These are phyloP conservation scores for Hanseniaspora singularis DNA, from an alignment of 805 yeast genomes.

Conservation along the genomic window DNA sequence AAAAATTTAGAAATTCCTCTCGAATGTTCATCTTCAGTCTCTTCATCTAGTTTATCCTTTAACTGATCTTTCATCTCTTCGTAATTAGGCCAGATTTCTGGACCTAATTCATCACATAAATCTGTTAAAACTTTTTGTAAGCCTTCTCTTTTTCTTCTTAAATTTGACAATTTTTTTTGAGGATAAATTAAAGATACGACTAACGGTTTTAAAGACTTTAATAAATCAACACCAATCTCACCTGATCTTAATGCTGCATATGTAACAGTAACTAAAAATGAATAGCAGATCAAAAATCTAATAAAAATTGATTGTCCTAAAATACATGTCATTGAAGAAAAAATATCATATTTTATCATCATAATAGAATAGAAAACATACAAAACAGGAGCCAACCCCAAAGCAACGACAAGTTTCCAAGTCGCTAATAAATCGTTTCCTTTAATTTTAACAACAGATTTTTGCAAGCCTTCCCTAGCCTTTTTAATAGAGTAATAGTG, in stretches of 20 bases:
- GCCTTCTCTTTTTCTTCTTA: conserved; percentile 48
- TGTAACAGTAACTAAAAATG: conserved; percentile 60
- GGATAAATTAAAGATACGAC: conserved; percentile 34
- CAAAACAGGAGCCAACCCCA: conserved; percentile 79
- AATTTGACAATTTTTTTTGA: conserved; percentile 34
- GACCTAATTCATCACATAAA: conserved; percentile 72
- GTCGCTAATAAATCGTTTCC: conserved; percentile 94
- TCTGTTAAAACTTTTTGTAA: conserved; percentile 65
- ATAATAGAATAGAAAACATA: conserved; percentile 68
- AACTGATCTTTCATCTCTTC: conserved; percentile 28
- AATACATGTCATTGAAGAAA: conserved; percentile 16
- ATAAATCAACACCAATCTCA: conserved; percentile 82
- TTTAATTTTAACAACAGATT: conserved; percentile 76
- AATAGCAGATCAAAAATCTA: conserved; percentile 43
- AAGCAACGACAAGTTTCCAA: conserved; percentile 84
- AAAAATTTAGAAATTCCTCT: too few relatives aligned
- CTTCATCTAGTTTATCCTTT: conserved; percentile 11
- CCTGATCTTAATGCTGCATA: conserved; percentile 87
- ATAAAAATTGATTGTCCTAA: conserved; percentile 16
- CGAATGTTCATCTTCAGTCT: conserved; percentile 2
- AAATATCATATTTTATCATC: conserved; percentile 31
- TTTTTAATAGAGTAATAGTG: conserved; percentile 61
- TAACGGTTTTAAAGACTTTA: conserved; percentile 72
- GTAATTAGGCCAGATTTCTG: conserved; percentile 78
- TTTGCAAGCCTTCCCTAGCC: conserved; percentile 68